These are phyloP conservation scores for Microcos paniculata DNA, from an alignment of 345 rosid genomes.

Conservation along the genomic window DNA sequence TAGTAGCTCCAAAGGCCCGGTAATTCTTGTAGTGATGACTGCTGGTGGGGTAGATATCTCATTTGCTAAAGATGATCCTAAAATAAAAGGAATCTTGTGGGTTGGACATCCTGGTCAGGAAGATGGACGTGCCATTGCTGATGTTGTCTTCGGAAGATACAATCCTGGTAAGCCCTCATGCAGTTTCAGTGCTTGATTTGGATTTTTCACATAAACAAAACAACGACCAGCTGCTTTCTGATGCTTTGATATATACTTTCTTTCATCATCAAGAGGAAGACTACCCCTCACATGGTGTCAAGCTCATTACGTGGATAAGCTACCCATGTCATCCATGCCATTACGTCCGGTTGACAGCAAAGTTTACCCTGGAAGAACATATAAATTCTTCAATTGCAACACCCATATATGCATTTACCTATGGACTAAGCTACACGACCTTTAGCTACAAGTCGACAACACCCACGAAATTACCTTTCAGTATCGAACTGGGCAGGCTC, in stretches of 20 bases:
- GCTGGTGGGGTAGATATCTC: slow-evolving; percentile 42
- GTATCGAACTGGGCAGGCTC: slow-evolving; percentile 9
- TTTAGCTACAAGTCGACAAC: slow-evolving; percentile 19
- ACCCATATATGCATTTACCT: slow-evolving; percentile 42
- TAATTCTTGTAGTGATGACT: slow-evolving; percentile 59
- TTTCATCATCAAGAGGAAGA: slow-evolving; percentile 34
- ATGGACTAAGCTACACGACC: slow-evolving; percentile 42
- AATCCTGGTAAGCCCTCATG: slow-evolving; percentile 35
- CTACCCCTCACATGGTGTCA: slow-evolving; percentile 40
- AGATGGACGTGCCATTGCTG: slow-evolving; percentile 71
- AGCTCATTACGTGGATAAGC: slow-evolving; percentile 15
- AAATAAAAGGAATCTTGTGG: slow-evolving; percentile 43
- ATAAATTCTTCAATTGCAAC: slow-evolving; percentile 47
- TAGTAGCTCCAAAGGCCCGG: slow-evolving; percentile 42
- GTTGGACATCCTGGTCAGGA: slow-evolving; percentile 71
- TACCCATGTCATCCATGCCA: slow-evolving; percentile 51
- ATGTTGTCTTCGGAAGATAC: slow-evolving; percentile 50
- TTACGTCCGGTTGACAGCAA: slow-evolving; percentile 28
- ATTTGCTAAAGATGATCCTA: slow-evolving; percentile 27
- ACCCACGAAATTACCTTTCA: background rate
- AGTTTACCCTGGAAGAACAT: slow-evolving; percentile 48
- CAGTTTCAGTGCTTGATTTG: background rate
- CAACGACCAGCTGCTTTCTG: too few relatives aligned
- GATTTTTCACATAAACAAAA: too few relatives aligned
- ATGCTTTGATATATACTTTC: background rate